Base-by-base conservation (phyloP, 1,284 basidiomycete species). In the Waitea zeae region DNA sequence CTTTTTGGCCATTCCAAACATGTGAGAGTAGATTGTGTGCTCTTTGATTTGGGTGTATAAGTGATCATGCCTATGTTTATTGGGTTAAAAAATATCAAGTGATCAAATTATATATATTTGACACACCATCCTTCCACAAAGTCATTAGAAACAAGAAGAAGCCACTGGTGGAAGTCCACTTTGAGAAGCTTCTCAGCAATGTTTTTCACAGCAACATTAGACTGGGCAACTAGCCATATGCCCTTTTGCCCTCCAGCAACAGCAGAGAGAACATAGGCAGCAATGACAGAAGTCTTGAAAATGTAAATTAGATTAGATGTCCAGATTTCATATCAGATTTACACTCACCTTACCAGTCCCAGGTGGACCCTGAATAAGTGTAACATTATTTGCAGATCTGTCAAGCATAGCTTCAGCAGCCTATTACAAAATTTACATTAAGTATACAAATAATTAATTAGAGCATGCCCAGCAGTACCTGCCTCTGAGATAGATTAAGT, bases 191-290 rank as follows among this genome's bases (percentile, higher is more conserved):
- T 75, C 46, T 73, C 68, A 30, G 71, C 72, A 49, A 77, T 73
- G 44, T 75, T 76, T 51, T 74, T 76, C 17, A 76, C 69, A n/a
- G 70, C 70, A 27, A 71, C 61, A 44, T 72, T 72, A 0, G 64
- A 74, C 35, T 84, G 74, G 4, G 80, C 77, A 36, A 76, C 55
- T 5, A 84, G 59, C 76, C 77, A 84, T 6, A 80, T 64, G 2
- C 69, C 70, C 40, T 43, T 42, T 12, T 44, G 34, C 20, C 57
- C 53, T 22, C 61, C 57, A 31, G 54, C 43, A 13, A 50, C 42
- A 17, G 57, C 43, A 32, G 53, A 58, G 2, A 54, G 48, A 4
- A 78, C 73, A 56, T 53, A 70, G 11, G 66, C 59, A 3, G 73
- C 69, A 45, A 79, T 78, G 2, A 75, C 70, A 20, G 66, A 67